Conservation (phyloP, 2,329 filamentous ascomycete genomes). For the Corinectria fuckeliana region DNA sequence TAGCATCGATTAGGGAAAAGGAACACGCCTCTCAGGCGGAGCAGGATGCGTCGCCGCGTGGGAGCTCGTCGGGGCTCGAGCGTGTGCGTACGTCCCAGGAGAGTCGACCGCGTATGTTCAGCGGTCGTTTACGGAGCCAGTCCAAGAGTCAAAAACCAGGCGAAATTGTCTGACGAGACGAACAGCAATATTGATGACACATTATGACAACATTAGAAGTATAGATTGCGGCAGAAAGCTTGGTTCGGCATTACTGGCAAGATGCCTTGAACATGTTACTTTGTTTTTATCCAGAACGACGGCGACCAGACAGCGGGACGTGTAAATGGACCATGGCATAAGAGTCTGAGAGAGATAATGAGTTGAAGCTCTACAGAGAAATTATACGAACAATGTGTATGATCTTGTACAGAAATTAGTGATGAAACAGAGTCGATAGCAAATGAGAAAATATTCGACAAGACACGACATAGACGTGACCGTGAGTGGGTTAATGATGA, state of each 20-base stretch:
- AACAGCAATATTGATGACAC: constrained; percentile 1
- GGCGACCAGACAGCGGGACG: neutral
- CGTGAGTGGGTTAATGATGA: neutral
- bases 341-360: neutral
- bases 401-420: neutral
- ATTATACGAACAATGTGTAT: neutral
- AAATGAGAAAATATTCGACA: neutral
- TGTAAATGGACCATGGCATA: neutral
- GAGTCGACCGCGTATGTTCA: constrained; percentile 40
- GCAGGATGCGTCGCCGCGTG: constrained; percentile 34
- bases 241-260: neutral
- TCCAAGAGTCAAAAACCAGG: constrained; percentile 37
- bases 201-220: constrained; percentile 10
- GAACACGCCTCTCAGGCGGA: constrained; percentile 40
- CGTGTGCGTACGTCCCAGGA: constrained; percentile 32
- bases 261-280: neutral
- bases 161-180: constrained; percentile 37
- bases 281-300: neutral
- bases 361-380: neutral
- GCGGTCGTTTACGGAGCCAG: constrained; percentile 39
- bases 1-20: constrained; percentile 48
- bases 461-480: neutral
- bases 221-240: neutral
- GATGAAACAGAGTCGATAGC: neutral
- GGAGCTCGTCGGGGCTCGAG: constrained; percentile 40